Evolutionary conservation across 2,329 filamentous ascomycete genomes (phyloP).

Genomic region (Sporothrix inflata): DNA sequence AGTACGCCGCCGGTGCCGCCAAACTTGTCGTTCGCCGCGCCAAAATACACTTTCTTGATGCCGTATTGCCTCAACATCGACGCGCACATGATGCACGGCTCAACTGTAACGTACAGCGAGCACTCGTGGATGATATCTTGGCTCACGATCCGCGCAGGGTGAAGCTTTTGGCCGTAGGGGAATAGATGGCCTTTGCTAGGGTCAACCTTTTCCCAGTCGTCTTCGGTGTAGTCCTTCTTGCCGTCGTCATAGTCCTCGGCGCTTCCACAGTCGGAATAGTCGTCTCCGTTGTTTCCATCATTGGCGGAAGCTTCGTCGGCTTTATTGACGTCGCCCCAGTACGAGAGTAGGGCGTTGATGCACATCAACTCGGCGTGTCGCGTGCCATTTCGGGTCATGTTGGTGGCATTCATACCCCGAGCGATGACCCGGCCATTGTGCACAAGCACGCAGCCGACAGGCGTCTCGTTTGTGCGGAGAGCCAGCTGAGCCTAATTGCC

Average conservation of each 20-base stretch:
- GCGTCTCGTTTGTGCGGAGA: slow-evolving; percentile 84
- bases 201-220: slow-evolving; percentile 56
- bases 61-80: slow-evolving; percentile 86
- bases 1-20: slow-evolving; percentile 94
- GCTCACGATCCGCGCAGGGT: slow-evolving; percentile 61
- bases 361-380: slow-evolving; percentile 96
- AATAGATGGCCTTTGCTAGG: slow-evolving; percentile 60
- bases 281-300: slow-evolving; percentile 40
- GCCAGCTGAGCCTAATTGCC: slow-evolving; percentile 75
- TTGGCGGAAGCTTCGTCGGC: slow-evolving; percentile 34
- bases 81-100: slow-evolving; percentile 99
- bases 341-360: slow-evolving; percentile 61
- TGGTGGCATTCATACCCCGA: slow-evolving; percentile 95
- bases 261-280: slow-evolving; percentile 45
- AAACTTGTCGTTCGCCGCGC: slow-evolving; percentile 94
- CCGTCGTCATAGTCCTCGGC: slow-evolving; percentile 39
- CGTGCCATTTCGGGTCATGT: slow-evolving; percentile 86
- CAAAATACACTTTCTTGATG: slow-evolving; percentile 90
- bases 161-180: slow-evolving; percentile 63
- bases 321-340: slow-evolving; percentile 42
- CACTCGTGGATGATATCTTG: slow-evolving; percentile 69
- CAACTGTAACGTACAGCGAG: slow-evolving; percentile 93
- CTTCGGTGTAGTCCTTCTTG: slow-evolving; percentile 42
- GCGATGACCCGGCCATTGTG: slow-evolving; percentile 78
- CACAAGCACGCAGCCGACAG: slow-evolving; percentile 94